Conservation (phyloP, 352 stramenopile genomes). For the Phytophthora nicotianae region DNA sequence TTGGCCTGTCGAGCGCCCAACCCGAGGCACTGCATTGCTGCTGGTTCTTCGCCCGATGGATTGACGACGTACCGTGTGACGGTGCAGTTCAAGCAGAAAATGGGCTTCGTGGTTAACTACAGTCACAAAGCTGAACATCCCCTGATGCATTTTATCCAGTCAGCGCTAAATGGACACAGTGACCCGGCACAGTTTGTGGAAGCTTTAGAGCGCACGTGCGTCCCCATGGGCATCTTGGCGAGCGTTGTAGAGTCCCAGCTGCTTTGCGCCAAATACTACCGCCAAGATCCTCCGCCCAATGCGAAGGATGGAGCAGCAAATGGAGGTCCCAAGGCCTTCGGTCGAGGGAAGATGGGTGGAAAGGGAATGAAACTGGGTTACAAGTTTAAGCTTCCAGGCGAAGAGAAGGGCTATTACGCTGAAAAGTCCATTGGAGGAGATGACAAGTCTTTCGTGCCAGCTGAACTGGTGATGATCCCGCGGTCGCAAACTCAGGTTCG, state of each 20-base stretch:
- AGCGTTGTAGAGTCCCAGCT: conserved; percentile 86
- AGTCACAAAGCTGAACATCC: conserved; percentile 88
- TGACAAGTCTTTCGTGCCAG: conserved; percentile 87
- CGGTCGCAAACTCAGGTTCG: conserved; percentile 86
- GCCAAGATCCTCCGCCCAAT: conserved; percentile 52
- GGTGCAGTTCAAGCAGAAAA: conserved; percentile 90
- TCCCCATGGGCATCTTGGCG: conserved; percentile 82
- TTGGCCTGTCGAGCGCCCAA: conserved; percentile 77
- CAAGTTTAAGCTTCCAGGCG: conserved; percentile 86
- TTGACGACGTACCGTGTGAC: conserved; percentile 80
- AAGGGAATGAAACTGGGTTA: conserved; percentile 90
- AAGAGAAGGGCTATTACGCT: conserved; percentile 87
- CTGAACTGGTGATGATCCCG: conserved; percentile 84
- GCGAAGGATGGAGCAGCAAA: conserved; percentile 44
- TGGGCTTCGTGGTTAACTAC: conserved; percentile 88
- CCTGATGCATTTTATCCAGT: conserved; percentile 88
- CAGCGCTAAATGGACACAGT: conserved; percentile 79
- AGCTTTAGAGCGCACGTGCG: conserved; percentile 82
- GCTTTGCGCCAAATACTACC: conserved; percentile 85
- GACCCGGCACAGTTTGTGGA: conserved; percentile 83
- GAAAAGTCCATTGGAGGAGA: conserved; percentile 86
- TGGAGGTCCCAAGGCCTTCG: conserved; percentile 54
- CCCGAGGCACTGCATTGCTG: conserved; percentile 68
- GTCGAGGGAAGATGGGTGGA: conserved; percentile 72
- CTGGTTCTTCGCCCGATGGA: conserved; percentile 72